Percentiles rank a stretch among this genome's conserved stretches.
These are phyloP conservation scores for Zygosaccharomyces kombuchaensis DNA, from an alignment of 805 yeast species.

Conservation along the genomic window DNA sequence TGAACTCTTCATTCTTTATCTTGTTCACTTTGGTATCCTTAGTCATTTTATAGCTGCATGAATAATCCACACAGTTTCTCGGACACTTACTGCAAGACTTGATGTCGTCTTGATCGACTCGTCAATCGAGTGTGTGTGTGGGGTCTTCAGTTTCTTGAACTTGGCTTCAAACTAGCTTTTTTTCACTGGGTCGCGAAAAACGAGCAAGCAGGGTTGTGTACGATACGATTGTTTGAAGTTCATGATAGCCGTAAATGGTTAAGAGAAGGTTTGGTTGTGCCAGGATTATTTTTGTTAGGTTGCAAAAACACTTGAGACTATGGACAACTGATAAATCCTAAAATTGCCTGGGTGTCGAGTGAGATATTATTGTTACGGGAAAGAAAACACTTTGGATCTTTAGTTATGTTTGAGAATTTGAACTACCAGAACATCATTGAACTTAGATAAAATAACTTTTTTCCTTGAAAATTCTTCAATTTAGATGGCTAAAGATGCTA, in stretches of 20 bases:
- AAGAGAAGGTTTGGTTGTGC: neutral
- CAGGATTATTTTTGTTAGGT: neutral
- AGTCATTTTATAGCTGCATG: slow-evolving; percentile 5
- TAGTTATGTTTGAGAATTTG: no score
- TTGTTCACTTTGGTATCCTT: slow-evolving; percentile 36
- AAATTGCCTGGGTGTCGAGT: no score
- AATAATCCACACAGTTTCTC: neutral
- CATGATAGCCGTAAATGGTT: no score
- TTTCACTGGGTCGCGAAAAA: neutral
- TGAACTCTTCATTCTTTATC: slow-evolving; percentile 68
- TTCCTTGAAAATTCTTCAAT: neutral
- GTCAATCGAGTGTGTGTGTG: neutral
- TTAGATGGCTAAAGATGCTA: neutral
- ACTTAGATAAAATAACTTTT: no score
- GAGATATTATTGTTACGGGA: no score
- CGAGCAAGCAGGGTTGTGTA: neutral
- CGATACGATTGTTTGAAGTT: neutral
- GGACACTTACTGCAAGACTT: neutral
- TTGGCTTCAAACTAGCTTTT: neutral
- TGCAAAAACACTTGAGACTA: no score
- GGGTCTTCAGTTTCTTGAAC: neutral
- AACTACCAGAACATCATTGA: no score
- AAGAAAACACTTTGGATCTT: no score
- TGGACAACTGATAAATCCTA: no score
- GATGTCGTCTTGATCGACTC: neutral